Evolutionary conservation across 2,329 filamentous ascomycete genomes (phyloP).

Genomic region (Aspergillus texensis): DNA sequence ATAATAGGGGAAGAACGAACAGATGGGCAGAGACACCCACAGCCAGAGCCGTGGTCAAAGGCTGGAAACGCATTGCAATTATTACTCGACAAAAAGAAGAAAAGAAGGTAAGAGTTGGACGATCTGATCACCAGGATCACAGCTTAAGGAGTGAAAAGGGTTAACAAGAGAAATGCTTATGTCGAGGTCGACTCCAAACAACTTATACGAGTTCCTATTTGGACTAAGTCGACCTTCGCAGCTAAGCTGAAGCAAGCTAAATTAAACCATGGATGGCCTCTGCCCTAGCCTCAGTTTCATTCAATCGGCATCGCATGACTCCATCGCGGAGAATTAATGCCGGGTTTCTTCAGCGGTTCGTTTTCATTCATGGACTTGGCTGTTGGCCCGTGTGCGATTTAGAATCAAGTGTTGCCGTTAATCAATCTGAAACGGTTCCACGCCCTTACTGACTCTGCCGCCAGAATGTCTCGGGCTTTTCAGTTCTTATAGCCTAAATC

Average conservation of each 20-base stretch:
- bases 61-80: not conserved
- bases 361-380: not conserved
- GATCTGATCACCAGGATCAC: not conserved
- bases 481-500: not conserved
- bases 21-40: conserved; percentile 3
- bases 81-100: not conserved
- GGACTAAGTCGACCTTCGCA: not conserved
- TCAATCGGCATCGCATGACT: not conserved
- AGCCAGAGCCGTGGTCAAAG: conserved; percentile 3
- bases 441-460: not conserved
- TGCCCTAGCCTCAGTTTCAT: not conserved
- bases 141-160: not conserved
- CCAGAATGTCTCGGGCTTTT: not conserved
- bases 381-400: not conserved
- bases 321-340: not conserved
- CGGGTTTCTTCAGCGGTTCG: not conserved
- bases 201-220: not conserved
- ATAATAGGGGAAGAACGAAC: not conserved
- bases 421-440: not conserved
- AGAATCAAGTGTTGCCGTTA: not conserved
- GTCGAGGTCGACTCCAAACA: not conserved
- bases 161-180: not conserved
- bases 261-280: not conserved
- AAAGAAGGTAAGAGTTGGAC: not conserved
- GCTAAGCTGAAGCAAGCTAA: not conserved